Evolutionary conservation across 1,139 yeast genomes (phyloP).

Genomic region (Pichia sp.): DNA sequence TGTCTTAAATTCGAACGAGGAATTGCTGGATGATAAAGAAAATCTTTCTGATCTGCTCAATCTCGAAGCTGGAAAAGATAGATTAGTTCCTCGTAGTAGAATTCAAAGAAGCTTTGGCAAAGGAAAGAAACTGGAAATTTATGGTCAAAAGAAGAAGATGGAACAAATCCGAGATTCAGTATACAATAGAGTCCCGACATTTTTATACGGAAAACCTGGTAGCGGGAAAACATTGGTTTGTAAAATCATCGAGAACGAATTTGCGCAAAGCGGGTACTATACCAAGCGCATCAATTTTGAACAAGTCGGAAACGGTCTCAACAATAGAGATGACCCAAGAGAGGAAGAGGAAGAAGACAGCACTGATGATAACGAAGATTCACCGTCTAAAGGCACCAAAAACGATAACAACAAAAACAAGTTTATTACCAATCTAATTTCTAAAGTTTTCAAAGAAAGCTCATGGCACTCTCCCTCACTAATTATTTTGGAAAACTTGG

Average conservation of each 20-base stretch:
- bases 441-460: constrained; percentile 54
- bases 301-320: constrained; percentile 42
- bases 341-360: background rate
- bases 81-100: constrained; percentile 49
- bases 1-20: background rate
- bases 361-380: background rate
- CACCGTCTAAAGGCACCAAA: background rate
- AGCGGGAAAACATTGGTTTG: constrained; percentile 70
- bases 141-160: constrained; percentile 55
- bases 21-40: background rate
- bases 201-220: constrained; percentile 73
- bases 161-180: constrained; percentile 44
- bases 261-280: constrained; percentile 42
- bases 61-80: constrained; percentile 41
- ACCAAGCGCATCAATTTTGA: constrained; percentile 27
- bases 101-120: constrained; percentile 29
- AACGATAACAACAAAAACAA: constrained; percentile 53
- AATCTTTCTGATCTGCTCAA: background rate
- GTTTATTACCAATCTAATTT: constrained; percentile 47
- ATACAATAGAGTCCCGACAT: constrained; percentile 49
- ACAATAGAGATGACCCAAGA: constrained; percentile 26
- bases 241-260: constrained; percentile 38
- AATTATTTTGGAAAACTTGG: constrained; percentile 76
- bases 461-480: constrained; percentile 81
- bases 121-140: constrained; percentile 32